Evolutionary conservation across 495 filamentous ascomycete species (phyloP).

Genomic region (Pyrenula massariospora): DNA sequence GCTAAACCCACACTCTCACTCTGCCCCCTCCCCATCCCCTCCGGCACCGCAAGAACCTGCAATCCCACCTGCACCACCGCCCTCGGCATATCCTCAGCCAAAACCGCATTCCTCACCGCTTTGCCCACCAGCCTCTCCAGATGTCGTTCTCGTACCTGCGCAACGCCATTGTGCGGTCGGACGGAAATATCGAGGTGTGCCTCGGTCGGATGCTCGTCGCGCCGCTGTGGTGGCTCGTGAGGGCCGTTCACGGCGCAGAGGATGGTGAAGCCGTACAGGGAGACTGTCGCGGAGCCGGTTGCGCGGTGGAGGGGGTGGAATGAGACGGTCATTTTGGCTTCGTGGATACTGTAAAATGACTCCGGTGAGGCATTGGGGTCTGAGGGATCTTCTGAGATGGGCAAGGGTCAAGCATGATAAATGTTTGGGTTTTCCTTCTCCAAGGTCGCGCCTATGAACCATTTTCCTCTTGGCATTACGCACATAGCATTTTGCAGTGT

Average conservation of each 20-base stretch:
- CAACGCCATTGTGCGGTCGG: slow-evolving; percentile 51
- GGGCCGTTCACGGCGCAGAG: slow-evolving; percentile 83
- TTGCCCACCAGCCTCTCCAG: slow-evolving; percentile 20
- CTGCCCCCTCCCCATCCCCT: slow-evolving; percentile 65
- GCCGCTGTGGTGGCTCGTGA: slow-evolving; percentile 69
- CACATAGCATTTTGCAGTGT: too few relatives aligned
- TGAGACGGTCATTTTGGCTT: not conserved
- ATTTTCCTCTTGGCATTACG: too few relatives aligned
- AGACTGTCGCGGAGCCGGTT: slow-evolving; percentile 76
- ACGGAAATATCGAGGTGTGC: slow-evolving; percentile 83
- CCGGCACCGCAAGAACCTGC: slow-evolving; percentile 36
- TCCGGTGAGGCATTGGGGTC: too few relatives aligned
- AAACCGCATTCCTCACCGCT: slow-evolving; percentile 19
- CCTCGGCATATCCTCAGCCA: slow-evolving; percentile 24
- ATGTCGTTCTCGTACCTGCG: slow-evolving; percentile 66
- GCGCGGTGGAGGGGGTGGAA: slow-evolving; percentile 49
- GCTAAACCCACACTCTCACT: slow-evolving; percentile 45
- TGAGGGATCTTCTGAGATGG: too few relatives aligned
- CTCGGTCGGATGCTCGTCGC: slow-evolving; percentile 78
- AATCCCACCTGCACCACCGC: slow-evolving; percentile 32
- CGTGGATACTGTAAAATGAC: too few relatives aligned
- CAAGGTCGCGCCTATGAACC: too few relatives aligned
- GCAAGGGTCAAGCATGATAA: too few relatives aligned
- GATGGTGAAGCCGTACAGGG: slow-evolving; percentile 61
- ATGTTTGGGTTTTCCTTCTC: too few relatives aligned